Evolutionary conservation across 805 yeast species (phyloP), one percentile per base, ranked within the genome.

Genomic region (Lachancea thermotolerans): DNA sequence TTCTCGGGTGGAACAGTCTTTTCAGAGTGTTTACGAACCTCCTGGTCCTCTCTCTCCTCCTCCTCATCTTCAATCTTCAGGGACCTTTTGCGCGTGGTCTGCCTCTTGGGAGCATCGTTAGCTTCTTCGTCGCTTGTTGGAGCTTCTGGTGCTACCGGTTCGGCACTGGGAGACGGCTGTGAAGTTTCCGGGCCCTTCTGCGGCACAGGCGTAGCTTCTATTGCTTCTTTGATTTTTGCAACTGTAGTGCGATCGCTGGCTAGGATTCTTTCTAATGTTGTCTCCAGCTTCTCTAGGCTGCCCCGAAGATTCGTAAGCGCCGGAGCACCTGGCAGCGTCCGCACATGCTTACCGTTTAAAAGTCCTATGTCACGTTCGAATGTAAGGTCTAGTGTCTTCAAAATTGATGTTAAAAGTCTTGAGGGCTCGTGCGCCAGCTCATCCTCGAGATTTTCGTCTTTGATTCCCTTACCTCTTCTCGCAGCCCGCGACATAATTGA

Each of bases 311-410:
- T 76, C 12, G 66, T 58, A 34, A 79, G 58, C 4, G 71, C 62
- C 45, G 70, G 70, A 16, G 68, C 40, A 2, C 47, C 45, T 1
- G 74, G 75, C 16, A 68, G 63, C 5, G 75, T 70, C 1, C 73
- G 65, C 0, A 77, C 68, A 5, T 71, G 56, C 15, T 77, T 81
- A 0, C 90, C 90, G 51, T 74, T 80, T 18, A 83, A 62, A 42
- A 77, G 61, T 1, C 89, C 89, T 14, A 75, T 67, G 34, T 77
- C 75, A 4, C 74, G 67, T 54, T 82, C 85, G 56, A 77, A 82
- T 1, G 75, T 65, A 43, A 83, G 60, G 39, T 72, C 69, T 33
- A 81, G 61, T 50, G 76, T 78, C 38, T 66, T 65, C 44, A 82
- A 64, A 11, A 83, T 73, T 44, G 75, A 74, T 27, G 72, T 72